phyloP scores from a whole-genome alignment of 2,329 filamentous ascomycete species.

The Mariannaea elegans region DNA sequence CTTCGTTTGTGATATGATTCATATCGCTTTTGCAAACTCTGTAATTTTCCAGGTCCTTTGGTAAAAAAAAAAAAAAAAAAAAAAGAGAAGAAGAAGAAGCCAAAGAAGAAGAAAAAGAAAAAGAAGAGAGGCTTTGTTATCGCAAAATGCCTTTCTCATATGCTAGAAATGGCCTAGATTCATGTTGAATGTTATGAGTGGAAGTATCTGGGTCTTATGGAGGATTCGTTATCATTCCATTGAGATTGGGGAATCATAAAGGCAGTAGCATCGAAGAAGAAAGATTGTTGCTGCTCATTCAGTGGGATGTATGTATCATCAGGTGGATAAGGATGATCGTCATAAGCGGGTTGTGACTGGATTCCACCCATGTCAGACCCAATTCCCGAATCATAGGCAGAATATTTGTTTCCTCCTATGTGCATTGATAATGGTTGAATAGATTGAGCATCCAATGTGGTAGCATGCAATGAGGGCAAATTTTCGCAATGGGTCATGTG shows the following conservation, averaged over 20 bases:
- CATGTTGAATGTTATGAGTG: too few species aligned
- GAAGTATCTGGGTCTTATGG: neutral
- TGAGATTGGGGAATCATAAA: neutral
- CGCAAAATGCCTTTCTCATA: too few species aligned
- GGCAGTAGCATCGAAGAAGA: neutral
- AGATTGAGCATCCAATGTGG: neutral
- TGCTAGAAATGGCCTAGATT: too few species aligned
- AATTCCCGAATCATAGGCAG: slow-evolving; percentile 1
- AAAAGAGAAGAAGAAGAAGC: too few species aligned
- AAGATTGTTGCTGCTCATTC: neutral
- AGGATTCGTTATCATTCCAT: neutral
- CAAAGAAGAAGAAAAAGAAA: too few species aligned
- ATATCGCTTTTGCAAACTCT: too few species aligned
- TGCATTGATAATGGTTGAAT: neutral
- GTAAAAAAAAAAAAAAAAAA: too few species aligned
- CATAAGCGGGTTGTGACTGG: neutral
- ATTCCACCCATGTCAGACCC: neutral
- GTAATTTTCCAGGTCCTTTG: too few species aligned
- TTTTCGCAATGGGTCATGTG: neutral
- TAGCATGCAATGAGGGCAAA: neutral
- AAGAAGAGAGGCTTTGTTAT: too few species aligned
- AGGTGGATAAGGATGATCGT: neutral
- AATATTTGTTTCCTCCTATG: neutral
- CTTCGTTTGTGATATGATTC: too few species aligned
- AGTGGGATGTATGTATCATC: neutral